Evolutionary conservation across 2,329 filamentous ascomycete species (phyloP).

Genomic region (Fusarium sp.): DNA sequence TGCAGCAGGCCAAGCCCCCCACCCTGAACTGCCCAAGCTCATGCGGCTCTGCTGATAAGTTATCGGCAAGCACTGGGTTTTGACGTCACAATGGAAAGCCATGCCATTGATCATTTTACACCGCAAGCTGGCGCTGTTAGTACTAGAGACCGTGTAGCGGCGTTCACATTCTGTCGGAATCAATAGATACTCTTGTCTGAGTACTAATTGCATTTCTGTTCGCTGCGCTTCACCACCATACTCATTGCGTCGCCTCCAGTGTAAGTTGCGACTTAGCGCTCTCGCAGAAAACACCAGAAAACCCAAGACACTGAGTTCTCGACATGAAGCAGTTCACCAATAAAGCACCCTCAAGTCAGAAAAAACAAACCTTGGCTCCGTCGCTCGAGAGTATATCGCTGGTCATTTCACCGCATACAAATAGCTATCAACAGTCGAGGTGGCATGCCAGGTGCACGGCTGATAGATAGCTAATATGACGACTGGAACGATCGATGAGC

Average conservation of each 20-base stretch:
- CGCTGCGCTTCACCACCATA: neutral
- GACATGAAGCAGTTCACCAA: neutral
- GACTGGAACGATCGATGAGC: neutral
- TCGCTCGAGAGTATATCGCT: fast-evolving
- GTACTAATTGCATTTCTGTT: no score
- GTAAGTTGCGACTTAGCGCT: neutral
- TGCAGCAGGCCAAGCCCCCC: no score
- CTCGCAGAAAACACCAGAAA: no score
- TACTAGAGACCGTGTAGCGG: fast-evolving
- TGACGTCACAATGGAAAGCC: neutral
- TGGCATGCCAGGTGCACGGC: fast-evolving
- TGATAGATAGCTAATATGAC: no score
- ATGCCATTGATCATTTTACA: no score
- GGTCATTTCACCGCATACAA: fast-evolving
- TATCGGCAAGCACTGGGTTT: neutral
- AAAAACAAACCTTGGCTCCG: neutral
- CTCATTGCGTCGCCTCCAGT: no score
- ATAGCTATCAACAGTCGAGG: neutral
- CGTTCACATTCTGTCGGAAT: neutral
- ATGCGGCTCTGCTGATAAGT: neutral
- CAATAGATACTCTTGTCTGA: no score
- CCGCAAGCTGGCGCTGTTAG: no score
- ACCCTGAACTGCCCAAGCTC: neutral
- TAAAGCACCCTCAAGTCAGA: neutral
- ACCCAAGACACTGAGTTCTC: neutral